Evolutionary conservation across 2,329 filamentous ascomycete species (phyloP), one percentile per base, ranked within the genome.

Genomic region (Nectriaceae sp.): DNA sequence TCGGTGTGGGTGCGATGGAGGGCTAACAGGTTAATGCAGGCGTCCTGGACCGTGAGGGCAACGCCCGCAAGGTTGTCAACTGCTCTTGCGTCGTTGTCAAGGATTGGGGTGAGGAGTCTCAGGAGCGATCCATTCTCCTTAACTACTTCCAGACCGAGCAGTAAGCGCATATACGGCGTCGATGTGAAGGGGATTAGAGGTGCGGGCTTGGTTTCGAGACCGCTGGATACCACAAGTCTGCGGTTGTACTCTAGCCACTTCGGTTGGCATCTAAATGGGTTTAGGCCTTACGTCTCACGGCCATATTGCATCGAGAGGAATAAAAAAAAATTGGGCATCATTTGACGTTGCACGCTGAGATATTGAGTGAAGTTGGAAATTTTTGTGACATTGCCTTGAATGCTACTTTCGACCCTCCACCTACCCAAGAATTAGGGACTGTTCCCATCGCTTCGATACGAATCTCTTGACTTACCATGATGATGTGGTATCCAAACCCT

Each of bases 61-160:
- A 99, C 79, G 91, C 94, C 70, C 90, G 94, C 79, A 99, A 99
- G 88, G 93, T 99, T 66, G 94, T 99, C 82, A 99, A 99, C 89
- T 99, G 94, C 91, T 97, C 93, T 72, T 97, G 94, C 84, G 94
- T 99, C 70, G 94, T 99, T 58, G 94, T 99, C 71, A 93, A 94
- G 83, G 92, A 99, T 79, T 99, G 94, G 94, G 94, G 94, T 85
- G 94, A 97, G 86, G 94, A 99, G 84, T 95, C 89, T 65, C 92
- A 96, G 82, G 94, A 99, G 87, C 92, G 94, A 74, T 90, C 87
- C 71, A 91, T 97, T 78, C 89, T 99, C 75, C 90, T 99, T 77
- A 96, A 99, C 88, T 99, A 99, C 89, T 97, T 99, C 92, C 89
- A 96, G 83, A 96, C 91, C 75, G 83, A 85, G 76, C 83, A 85